A percentile compares a stretch with the other conserved stretches of the same genome.
Conservation (phyloP, 768 basidiomycete genomes). For the Suillus luteus region DNA sequence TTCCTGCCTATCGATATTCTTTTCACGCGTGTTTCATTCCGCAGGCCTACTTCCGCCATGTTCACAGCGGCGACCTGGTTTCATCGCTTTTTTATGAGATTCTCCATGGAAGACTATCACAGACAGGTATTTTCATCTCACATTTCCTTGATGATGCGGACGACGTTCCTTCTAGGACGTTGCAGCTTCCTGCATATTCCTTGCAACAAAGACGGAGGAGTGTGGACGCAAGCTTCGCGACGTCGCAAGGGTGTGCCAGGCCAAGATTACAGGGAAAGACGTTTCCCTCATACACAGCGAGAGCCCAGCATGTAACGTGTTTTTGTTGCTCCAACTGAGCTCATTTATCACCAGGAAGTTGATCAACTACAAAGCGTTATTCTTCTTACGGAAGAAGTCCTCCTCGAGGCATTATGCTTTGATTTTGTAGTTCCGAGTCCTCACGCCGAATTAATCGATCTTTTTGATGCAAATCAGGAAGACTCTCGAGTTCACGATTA, state of each 20-base stretch:
- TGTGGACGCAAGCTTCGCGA: constrained; percentile 86
- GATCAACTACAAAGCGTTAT: constrained; percentile 71
- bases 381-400: constrained; percentile 71
- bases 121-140: constrained; percentile 48
- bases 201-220: constrained; percentile 92
- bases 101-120: constrained; percentile 82
- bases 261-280: constrained; percentile 63
- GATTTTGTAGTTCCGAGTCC: constrained; percentile 81
- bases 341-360: constrained; percentile 56
- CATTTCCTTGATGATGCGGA: constrained; percentile 10
- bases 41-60: constrained; percentile 77
- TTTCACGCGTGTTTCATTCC: constrained; percentile 18
- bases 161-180: constrained; percentile 56
- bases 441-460: constrained; percentile 72
- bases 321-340: constrained; percentile 8
- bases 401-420: constrained; percentile 83
- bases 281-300: constrained; percentile 59
- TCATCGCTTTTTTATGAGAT: constrained; percentile 89
- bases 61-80: constrained; percentile 91
- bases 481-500: constrained; percentile 62
- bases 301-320: constrained; percentile 53
- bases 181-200: constrained; percentile 83
- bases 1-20: constrained; percentile 15
- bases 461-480: constrained; percentile 59
- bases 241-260: constrained; percentile 72